Conservation (phyloP, 331 rosid genomes). For the Ulmus americana region DNA sequence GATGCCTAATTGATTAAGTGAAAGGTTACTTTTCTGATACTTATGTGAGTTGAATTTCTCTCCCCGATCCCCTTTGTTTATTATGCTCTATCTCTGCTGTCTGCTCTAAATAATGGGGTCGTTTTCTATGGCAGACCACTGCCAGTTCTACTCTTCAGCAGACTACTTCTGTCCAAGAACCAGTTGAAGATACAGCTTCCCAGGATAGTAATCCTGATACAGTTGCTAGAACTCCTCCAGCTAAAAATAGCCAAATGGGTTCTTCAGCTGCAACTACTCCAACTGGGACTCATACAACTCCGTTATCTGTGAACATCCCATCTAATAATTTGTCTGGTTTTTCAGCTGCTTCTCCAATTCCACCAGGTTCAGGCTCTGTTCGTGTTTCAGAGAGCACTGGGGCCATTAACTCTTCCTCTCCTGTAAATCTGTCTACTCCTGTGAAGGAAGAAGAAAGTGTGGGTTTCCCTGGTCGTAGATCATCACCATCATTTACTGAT, state of each 20-base stretch:
- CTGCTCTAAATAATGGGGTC: conserved; percentile 12
- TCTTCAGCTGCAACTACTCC: conserved; percentile 62
- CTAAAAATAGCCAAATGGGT: conserved; percentile 48
- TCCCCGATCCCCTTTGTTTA: neutral
- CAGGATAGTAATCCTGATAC: conserved; percentile 68
- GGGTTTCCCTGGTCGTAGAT: conserved; percentile 66
- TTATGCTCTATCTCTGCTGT: conserved; percentile 1
- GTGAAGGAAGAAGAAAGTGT: conserved; percentile 69
- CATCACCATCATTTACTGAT: conserved; percentile 85
- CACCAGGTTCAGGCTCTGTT: conserved; percentile 49
- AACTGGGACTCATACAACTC: conserved; percentile 42
- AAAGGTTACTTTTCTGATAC: too few relatives aligned
- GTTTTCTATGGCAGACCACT: conserved; percentile 28
- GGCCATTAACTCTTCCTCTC: conserved; percentile 41
- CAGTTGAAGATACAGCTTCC: conserved; percentile 72
- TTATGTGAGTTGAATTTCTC: too few relatives aligned
- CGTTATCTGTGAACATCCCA: conserved; percentile 46
- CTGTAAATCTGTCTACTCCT: conserved; percentile 51
- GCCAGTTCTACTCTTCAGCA: conserved; percentile 34
- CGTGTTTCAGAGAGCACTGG: conserved; percentile 45
- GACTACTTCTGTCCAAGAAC: conserved; percentile 58
- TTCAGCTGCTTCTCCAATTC: conserved; percentile 35
- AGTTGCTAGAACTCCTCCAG: conserved; percentile 72
- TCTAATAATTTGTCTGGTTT: conserved; percentile 46
- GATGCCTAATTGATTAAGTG: too few relatives aligned